A percentile compares a stretch with the other conserved stretches of the same genome.
Conservation (phyloP, 257 asterid species). For the Linaria vulgaris region DNA sequence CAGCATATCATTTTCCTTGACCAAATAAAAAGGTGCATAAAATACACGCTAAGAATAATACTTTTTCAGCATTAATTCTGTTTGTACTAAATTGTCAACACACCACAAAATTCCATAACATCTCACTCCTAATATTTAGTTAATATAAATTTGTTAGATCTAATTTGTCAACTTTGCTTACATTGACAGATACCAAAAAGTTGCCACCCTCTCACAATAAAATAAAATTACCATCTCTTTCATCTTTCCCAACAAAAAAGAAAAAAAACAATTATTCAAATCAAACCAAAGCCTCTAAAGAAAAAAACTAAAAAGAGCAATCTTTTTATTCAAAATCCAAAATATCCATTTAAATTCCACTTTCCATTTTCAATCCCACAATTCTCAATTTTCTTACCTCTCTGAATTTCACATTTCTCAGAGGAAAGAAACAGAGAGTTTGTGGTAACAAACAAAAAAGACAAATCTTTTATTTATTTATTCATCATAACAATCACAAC, state of each 20-base stretch:
- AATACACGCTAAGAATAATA: no score
- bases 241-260: conserved; percentile 25
- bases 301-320: conserved; percentile 33
- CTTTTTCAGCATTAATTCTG: conserved; percentile 22
- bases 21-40: no score
- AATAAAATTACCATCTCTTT: conserved; percentile 28
- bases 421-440: conserved; percentile 36
- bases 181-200: conserved; percentile 30
- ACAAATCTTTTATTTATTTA: conserved; percentile 7
- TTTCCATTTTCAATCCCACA: conserved; percentile 9
- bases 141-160: conserved; percentile 39
- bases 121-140: conserved; percentile 2
- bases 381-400: conserved; percentile 6
- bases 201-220: not conserved
- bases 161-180: conserved; percentile 32
- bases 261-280: conserved; percentile 17
- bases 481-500: conserved; percentile 30
- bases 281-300: conserved; percentile 35
- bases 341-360: not conserved
- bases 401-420: conserved; percentile 10
- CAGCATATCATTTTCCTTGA: no score
- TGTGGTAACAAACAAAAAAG: conserved; percentile 12
- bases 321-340: conserved; percentile 24
- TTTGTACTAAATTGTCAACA: conserved; percentile 31
- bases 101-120: conserved; percentile 26